These are phyloP conservation scores for Galerina sulciceps DNA, from an alignment of 768 basidiomycete genomes.

Conservation along the genomic window DNA sequence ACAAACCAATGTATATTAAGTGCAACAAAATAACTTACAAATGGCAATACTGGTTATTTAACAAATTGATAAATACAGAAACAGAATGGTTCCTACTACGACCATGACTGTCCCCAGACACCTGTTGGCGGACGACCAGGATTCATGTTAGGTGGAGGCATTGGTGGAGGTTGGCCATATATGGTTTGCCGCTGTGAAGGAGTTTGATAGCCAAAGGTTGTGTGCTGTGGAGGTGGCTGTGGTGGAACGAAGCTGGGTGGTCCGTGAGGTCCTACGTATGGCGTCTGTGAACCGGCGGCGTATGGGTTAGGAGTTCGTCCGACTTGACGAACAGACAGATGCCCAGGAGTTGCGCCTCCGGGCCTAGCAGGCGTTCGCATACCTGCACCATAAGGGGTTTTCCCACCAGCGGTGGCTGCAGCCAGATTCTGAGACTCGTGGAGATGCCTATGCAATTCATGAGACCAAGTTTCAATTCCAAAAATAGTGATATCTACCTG, in stretches of 20 bases:
- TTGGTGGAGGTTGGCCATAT: conserved; percentile 40
- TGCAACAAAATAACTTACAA: conserved; percentile 9
- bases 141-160: conserved; percentile 63
- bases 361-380: conserved; percentile 79
- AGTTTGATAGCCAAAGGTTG: conserved; percentile 54
- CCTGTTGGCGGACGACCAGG: conserved; percentile 58
- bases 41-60: conserved; percentile 5
- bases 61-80: conserved; percentile 13
- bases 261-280: conserved; percentile 34
- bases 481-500: conserved; percentile 43
- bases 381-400: conserved; percentile 80
- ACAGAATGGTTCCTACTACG: not conserved
- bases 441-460: conserved; percentile 56
- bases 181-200: conserved; percentile 44
- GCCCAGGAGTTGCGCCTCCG: conserved; percentile 81
- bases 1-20: conserved; percentile 4
- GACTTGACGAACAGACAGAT: conserved; percentile 73
- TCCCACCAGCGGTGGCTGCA: conserved; percentile 58
- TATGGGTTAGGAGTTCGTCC: conserved; percentile 85
- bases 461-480: not conserved
- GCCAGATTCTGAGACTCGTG: conserved; percentile 74
- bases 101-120: conserved; percentile 26
- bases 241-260: conserved; percentile 26
- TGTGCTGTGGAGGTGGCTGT: conserved; percentile 29
- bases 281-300: conserved; percentile 50